Evolutionary conservation across 208 protist genomes (phyloP), one percentile per base, ranked within the genome.

Genomic region (Crithidia fasciculata): DNA sequence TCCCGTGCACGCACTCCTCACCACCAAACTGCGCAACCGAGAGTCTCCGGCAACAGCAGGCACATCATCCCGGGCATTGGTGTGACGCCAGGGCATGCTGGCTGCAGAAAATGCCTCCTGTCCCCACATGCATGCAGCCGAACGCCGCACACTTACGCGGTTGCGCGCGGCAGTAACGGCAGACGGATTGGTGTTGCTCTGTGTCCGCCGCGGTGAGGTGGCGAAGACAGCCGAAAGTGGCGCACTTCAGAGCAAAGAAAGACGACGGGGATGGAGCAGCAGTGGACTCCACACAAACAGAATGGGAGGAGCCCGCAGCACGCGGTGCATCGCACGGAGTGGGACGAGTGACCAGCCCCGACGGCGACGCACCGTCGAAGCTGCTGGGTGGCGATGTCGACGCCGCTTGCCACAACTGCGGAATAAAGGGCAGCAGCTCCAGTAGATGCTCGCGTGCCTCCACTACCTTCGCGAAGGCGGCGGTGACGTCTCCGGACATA

Each of bases 141-240:
- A 82, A 72, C 36, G 10, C 18, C 8, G 39, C 54, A 41, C 78
- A 74, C 55, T 69, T 75, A n/a, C 36, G 66, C 8, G 72, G 72
- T 50, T 37, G 36, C 5, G 37, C 59, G 53, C 53, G 64, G 62
- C 72, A 78, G n/a, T 60, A 41, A n/a, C 16, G 7, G 45, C 72
- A 82, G 10, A 72, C 41, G 5, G 40, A 49, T 10, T 58, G 8
- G 41, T 57, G 19, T 6, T 47, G 2, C 40, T 67, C 39, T 12
- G 53, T 8, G 7, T 57, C 45, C 6, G 44, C 41, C 18, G 15
- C 41, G 10, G 52, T 19, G 4, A 78, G 54, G 18, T 19, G 45
- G 44, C 72, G 68, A 8, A 75, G 63, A 39, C 72, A 72, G 8
- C 67, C 78, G 13, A 78, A 57, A 6, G 54, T 60, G 16, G 41